Evolutionary conservation across 495 filamentous ascomycete genomes (phyloP).

Genomic region (Daldinia grandis): DNA sequence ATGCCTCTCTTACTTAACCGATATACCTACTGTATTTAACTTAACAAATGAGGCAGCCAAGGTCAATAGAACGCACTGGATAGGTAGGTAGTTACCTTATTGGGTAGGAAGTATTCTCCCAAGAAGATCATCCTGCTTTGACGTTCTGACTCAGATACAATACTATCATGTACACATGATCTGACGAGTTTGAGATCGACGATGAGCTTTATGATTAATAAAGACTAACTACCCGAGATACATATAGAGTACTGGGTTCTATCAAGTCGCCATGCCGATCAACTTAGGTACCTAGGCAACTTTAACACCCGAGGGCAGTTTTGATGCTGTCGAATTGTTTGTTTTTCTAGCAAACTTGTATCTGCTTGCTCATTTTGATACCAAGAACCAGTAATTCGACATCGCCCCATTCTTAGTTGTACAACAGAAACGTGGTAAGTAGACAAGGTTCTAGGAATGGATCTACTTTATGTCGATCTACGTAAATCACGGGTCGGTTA

Average conservation of each 20-base stretch:
- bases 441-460: neutral
- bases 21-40: neutral
- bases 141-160: constrained; percentile 1
- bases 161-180: neutral
- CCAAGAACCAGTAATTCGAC: neutral
- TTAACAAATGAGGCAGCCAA: neutral
- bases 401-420: neutral
- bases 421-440: neutral
- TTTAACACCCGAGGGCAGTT: neutral
- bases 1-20: too few relatives aligned
- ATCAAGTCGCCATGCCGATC: neutral
- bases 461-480: neutral
- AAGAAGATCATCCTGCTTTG: neutral
- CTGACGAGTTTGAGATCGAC: neutral
- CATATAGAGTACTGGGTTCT: neutral
- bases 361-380: neutral
- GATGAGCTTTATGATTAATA: neutral
- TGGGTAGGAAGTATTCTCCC: neutral
- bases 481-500: neutral
- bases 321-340: neutral
- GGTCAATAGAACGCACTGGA: neutral
- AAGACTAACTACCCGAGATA: neutral
- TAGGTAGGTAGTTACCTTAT: neutral
- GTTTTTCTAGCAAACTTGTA: neutral
- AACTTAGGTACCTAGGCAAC: neutral